A percentile compares a stretch with the other conserved stretches of the same genome.
phyloP scores from a whole-genome alignment of 306 rosid species.

The Vigna reflexopilosa region DNA sequence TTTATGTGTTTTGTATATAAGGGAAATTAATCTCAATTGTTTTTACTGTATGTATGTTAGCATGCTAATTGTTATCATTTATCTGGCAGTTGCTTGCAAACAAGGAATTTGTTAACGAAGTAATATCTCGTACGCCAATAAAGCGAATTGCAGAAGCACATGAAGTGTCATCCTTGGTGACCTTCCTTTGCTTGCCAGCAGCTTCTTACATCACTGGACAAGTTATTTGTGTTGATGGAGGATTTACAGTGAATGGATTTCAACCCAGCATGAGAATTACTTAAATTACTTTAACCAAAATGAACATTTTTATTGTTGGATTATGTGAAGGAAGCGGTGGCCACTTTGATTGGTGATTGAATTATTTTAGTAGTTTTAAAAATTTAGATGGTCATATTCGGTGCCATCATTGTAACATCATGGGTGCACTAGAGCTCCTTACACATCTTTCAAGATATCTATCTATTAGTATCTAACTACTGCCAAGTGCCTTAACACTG shows the following conservation, averaged over 20 bases:
- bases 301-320: not conserved
- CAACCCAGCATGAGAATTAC: conserved; percentile 47
- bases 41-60: not conserved
- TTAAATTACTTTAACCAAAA: conserved; percentile 27
- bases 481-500: not conserved
- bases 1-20: no score
- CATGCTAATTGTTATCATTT: conserved; percentile 7
- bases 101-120: conserved; percentile 51
- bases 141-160: conserved; percentile 74
- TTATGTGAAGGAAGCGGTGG: not conserved
- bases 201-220: conserved; percentile 92
- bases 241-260: conserved; percentile 71
- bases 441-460: not conserved
- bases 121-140: conserved; percentile 62
- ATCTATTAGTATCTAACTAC: not conserved
- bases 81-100: conserved; percentile 59
- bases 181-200: conserved; percentile 83
- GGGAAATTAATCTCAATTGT: no score
- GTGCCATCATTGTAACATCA: not conserved
- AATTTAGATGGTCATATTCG: not conserved
- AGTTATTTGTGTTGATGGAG: conserved; percentile 79
- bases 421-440: not conserved
- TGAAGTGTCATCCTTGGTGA: conserved; percentile 87
- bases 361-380: not conserved
- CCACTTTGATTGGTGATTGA: not conserved